phyloP scores from a whole-genome alignment of 345 rosid species.

The Eucalyptus melliodora region DNA sequence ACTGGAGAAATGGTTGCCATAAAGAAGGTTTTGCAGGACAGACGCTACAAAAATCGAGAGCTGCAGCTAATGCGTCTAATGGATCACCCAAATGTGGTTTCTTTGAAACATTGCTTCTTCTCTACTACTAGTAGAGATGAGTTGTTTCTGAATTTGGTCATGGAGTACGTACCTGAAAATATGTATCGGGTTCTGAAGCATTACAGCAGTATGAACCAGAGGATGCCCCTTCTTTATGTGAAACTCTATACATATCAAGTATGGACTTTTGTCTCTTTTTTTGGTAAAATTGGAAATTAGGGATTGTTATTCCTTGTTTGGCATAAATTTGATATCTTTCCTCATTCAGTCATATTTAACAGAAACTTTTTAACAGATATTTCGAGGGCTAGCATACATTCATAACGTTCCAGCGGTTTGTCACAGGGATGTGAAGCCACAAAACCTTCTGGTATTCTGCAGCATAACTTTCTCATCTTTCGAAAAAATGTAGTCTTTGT shows the following conservation, averaged over 20 bases:
- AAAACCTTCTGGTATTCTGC: conserved; percentile 67
- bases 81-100: conserved; percentile 50
- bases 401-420: conserved; percentile 76
- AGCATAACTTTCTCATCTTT: not conserved
- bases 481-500: not conserved
- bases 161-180: conserved; percentile 51
- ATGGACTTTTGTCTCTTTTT: not conserved
- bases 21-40: conserved; percentile 49
- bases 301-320: not conserved
- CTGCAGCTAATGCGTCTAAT: conserved; percentile 50
- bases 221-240: conserved; percentile 50
- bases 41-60: conserved; percentile 53
- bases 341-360: not conserved
- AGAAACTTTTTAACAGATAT: conserved; percentile 43
- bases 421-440: conserved; percentile 93
- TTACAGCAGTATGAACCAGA: conserved; percentile 36
- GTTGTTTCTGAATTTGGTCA: conserved; percentile 43
- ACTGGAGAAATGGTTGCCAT: conserved; percentile 51
- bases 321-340: not conserved
- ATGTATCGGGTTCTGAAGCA: conserved; percentile 39
- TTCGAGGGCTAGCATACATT: conserved; percentile 74
- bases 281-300: not conserved
- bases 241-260: conserved; percentile 58
- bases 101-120: conserved; percentile 47
- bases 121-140: conserved; percentile 49